Base-by-base conservation (phyloP, 192 early-diverging fungal genomes). In the Phycomyces blakesleeanus region DNA sequence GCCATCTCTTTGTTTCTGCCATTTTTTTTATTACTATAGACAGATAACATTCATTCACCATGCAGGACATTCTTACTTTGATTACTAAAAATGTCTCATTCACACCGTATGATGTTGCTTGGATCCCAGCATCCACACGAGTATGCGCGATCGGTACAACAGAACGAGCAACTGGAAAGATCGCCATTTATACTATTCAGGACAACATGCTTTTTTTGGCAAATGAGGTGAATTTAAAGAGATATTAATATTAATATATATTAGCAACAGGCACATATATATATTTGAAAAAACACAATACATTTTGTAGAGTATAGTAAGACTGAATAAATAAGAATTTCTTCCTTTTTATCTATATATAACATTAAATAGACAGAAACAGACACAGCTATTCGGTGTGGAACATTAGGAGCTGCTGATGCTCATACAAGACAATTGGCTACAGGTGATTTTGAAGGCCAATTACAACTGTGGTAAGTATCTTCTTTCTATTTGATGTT, bases 371-470 rank as follows among this genome's bases (percentile, higher is more conserved):
- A 44, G 81, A 87, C 63, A 69, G 84, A 69, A 61, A 72, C 57
- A 47, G 71, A 51, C 69, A 80, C 21, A 64, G 81, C 80, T 77
- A 76, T 77, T 76, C 84, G 73, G 68, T 81, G 57, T 76, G 55
- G 64, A 21, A 76, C 85, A 0, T 86, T 90, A 54, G 80, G 74
- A 11, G 82, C 80, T 5, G 73, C 83, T 9, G 68, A 81, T 0
- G 56, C 79, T 12, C 62, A 72, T 34, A 39, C 55, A n/a, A 72
- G 84, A 26, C 77, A 88, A 37, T 61, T 90, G 26, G 89, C 85
- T 12, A 90, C 87, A 1, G 89, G 89, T 3, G 82, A 89, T 57
- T 91, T 89, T 70, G 71, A 75, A 12, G 89, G 89, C 22, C 63
- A 76, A 25, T 47, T 91, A 53, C 69, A 76, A 51, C 40, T 71